Evolutionary conservation across 345 rosid species (phyloP).

Genomic region (Pelargonium nanum): DNA sequence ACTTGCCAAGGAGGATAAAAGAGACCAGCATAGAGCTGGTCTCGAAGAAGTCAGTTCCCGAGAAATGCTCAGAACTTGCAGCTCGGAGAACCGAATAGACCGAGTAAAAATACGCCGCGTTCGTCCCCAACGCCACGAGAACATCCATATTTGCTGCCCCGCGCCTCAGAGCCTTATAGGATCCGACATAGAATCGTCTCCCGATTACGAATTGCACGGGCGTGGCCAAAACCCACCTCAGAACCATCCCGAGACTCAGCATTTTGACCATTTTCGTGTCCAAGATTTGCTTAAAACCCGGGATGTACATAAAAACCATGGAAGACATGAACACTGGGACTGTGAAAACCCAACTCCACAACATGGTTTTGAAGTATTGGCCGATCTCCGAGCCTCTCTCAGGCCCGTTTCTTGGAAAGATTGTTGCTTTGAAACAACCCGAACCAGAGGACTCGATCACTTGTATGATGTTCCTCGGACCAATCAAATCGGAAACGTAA

Average conservation of each 20-base stretch:
- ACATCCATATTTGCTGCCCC: slow-evolving; percentile 92
- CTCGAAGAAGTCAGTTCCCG: slow-evolving; percentile 74
- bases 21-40: slow-evolving; percentile 92
- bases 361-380: slow-evolving; percentile 43
- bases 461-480: slow-evolving; percentile 59
- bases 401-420: slow-evolving; percentile 48
- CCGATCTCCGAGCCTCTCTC: slow-evolving; percentile 48
- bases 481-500: slow-evolving; percentile 53
- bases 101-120: slow-evolving; percentile 86
- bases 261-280: slow-evolving; percentile 54
- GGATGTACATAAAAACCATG: slow-evolving; percentile 73
- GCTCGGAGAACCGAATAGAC: slow-evolving; percentile 61
- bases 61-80: slow-evolving; percentile 44
- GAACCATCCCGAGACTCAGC: slow-evolving; percentile 48
- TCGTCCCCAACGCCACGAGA: slow-evolving; percentile 75
- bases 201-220: slow-evolving; percentile 84
- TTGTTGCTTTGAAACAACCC: slow-evolving; percentile 45
- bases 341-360: slow-evolving; percentile 77
- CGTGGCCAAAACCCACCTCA: slow-evolving; percentile 62
- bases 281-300: slow-evolving; percentile 40
- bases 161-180: slow-evolving; percentile 58
- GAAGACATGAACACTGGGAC: slow-evolving; percentile 65
- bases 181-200: slow-evolving; percentile 59
- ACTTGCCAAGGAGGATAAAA: slow-evolving; percentile 76
- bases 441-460: slow-evolving; percentile 61